Evolutionary conservation across 202 grass and related monocot species (phyloP), one percentile per base, ranked within the genome.

Genomic region (Schoenoplectus tabernaemontani): DNA sequence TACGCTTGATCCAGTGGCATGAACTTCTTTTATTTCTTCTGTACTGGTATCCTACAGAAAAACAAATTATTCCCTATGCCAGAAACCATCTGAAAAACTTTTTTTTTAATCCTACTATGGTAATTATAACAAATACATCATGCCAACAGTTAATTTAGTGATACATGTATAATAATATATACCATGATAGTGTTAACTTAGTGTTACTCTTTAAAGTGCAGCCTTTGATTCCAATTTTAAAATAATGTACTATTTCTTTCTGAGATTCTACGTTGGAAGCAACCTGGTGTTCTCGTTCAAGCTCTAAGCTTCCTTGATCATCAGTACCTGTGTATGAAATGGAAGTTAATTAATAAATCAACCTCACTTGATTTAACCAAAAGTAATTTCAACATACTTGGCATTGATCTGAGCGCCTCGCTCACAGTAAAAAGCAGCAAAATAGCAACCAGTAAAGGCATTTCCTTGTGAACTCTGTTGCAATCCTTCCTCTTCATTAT

Each of bases 1-100:
- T 67, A 93, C 85, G 50, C 87, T 93, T 80, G 91, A 97, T 56
- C 93, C 91, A 76, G 84, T 90, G 44, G 84, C 83, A 77, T 84
- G 65, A 71, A 89, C 28, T 28, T 28, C 89, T 33, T 82, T 42
- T 39, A 62, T 1, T 54, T 80, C 17, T 63, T 75, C 17, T 19
- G 15, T 59, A 57, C 66, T 51, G 36, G 46, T 83, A 67, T 24
- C 20, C 33, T 53, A 65, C 44, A 7, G 30, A 43, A 12, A 33
- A 30, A 23, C 8, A 20, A 4, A 38, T 19, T n/a, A 39, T 65
- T 38, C 4, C 34, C 60, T 36, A 36, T 37, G 9, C 9, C 16
- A 1, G 36, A 36, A 64, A 36, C 30, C 13, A 15, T 62, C 23
- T 62, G 11, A 33, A 62, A 19, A 19, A 56, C 1, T 17, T 20